Percentiles rank a stretch among this genome's conserved stretches.
phyloP scores from a whole-genome alignment of 106 monocot genomes.

The Cymbidium sinense region DNA sequence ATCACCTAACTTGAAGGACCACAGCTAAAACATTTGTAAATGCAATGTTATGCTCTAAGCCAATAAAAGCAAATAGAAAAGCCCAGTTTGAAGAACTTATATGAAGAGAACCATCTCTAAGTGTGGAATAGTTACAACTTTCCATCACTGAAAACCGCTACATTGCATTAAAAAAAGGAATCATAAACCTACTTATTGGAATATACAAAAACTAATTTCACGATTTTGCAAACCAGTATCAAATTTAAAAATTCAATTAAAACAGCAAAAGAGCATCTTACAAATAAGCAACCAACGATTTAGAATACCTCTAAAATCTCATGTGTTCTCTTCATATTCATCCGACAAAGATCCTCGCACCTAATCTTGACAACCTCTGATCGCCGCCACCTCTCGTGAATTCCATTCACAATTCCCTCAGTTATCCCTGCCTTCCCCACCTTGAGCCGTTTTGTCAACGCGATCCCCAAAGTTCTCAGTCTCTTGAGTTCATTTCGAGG shows the following conservation, averaged over 20 bases:
- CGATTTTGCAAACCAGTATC: background rate
- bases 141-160: background rate
- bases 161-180: background rate
- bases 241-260: background rate
- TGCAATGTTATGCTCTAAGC: background rate
- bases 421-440: constrained; percentile 92
- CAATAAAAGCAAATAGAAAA: background rate
- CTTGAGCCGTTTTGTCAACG: constrained; percentile 48
- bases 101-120: background rate
- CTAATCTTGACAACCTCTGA: constrained; percentile 81
- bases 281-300: background rate
- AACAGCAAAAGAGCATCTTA: background rate
- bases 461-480: constrained; percentile 51
- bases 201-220: background rate
- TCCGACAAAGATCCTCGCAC: constrained; percentile 76
- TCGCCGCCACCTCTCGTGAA: constrained; percentile 89
- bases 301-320: constrained; percentile 75
- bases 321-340: constrained; percentile 98
- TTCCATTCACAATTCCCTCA: constrained; percentile 92
- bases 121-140: background rate
- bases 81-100: too few species aligned
- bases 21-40: background rate
- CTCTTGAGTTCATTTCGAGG: constrained; percentile 50
- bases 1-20: background rate
- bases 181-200: background rate